Conservation (phyloP, 2,329 filamentous ascomycete genomes). For the Stachybotrys echinatus region DNA sequence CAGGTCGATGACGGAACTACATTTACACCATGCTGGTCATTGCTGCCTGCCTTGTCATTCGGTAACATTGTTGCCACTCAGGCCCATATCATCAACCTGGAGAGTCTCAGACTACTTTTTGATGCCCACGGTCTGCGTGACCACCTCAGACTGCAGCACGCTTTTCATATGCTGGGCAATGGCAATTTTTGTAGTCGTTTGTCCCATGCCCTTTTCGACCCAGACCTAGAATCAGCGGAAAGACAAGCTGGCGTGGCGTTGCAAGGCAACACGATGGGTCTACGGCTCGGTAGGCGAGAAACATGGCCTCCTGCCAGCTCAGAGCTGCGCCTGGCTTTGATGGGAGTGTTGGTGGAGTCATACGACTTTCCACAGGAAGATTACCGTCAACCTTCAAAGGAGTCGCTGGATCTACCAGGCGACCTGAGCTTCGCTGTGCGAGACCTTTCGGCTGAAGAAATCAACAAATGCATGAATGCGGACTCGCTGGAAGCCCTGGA, state of each 20-base stretch:
- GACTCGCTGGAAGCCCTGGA: conserved; percentile 84
- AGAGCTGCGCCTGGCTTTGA: conserved; percentile 82
- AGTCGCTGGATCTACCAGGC: conserved; percentile 49
- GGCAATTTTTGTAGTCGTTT: conserved; percentile 77
- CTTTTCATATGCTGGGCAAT: conserved; percentile 81
- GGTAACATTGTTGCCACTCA: conserved; percentile 69
- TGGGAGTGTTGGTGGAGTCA: conserved; percentile 76
- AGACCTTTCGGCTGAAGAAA: conserved; percentile 70
- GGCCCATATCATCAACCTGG: conserved; percentile 69
- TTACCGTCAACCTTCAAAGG: conserved; percentile 3
- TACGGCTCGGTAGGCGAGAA: conserved; percentile 74
- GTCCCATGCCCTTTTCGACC: conserved; percentile 78
- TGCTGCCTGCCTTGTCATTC: conserved; percentile 67
- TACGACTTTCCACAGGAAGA: conserved; percentile 38
- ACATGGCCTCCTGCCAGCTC: conserved; percentile 93
- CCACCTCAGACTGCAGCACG: conserved; percentile 69
- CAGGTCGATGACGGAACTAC: conserved; percentile 15
- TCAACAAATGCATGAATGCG: conserved; percentile 77
- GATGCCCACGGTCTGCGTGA: conserved; percentile 62
- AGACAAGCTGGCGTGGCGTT: conserved; percentile 63
- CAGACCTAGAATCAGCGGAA: conserved; percentile 75
- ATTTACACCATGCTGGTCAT: conserved; percentile 50
- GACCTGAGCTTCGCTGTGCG: conserved; percentile 80
- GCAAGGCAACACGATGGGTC: conserved; percentile 68
- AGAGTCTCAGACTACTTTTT: conserved; percentile 72